Conservation (phyloP, 257 asterid genomes). For the Jaltomata sinuosa region DNA sequence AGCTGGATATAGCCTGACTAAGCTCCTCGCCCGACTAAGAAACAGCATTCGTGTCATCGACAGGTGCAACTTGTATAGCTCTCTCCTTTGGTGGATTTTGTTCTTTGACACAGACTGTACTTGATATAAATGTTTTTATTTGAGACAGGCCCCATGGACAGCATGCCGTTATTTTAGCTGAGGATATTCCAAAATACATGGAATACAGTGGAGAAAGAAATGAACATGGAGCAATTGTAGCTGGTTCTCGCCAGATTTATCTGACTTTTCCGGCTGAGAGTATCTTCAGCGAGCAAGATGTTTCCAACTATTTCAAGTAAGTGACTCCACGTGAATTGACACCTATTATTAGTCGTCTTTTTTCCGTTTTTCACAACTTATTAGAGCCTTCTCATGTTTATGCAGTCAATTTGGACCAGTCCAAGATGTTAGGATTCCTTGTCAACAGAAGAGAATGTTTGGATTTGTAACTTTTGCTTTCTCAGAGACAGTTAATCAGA, state of each 20-base stretch:
- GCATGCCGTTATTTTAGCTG: conserved; percentile 66
- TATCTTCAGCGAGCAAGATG: conserved; percentile 70
- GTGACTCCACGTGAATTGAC: neutral
- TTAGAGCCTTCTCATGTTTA: neutral
- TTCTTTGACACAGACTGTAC: neutral
- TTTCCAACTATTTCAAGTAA: conserved; percentile 62
- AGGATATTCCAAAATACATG: conserved; percentile 59
- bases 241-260: conserved; percentile 71
- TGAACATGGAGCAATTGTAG: conserved; percentile 65
- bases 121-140: neutral
- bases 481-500: conserved; percentile 57
- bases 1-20: conserved; percentile 81
- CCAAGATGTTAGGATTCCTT: conserved; percentile 89
- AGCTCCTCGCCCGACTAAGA: conserved; percentile 67
- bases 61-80: conserved; percentile 29
- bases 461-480: conserved; percentile 73
- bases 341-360: neutral
- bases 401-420: conserved; percentile 67
- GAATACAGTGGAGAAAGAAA: conserved; percentile 51
- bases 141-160: conserved; percentile 83
- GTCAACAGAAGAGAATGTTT: conserved; percentile 83
- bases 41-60: conserved; percentile 60
- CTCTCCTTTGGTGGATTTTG: neutral
- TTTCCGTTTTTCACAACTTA: neutral
- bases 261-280: conserved; percentile 86